Evolutionary conservation across 1,139 yeast species (phyloP).

Genomic region (Candida labiduridarum): DNA sequence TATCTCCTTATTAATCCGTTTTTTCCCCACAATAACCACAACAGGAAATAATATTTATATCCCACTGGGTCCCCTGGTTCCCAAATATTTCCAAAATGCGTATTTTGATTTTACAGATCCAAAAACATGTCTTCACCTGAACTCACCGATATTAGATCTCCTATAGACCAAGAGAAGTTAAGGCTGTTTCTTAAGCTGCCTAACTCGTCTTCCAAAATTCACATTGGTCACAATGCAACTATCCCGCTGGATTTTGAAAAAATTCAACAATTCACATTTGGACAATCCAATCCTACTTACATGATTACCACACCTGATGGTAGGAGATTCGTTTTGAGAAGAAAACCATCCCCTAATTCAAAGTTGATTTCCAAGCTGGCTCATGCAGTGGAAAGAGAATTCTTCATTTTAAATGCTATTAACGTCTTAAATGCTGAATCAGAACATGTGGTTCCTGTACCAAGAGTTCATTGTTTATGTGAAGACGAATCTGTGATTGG

Average conservation of each 20-base stretch:
- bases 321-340: conserved; percentile 52
- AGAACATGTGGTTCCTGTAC: conserved; percentile 47
- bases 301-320: conserved; percentile 46
- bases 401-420: conserved; percentile 53
- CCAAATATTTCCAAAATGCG: not conserved
- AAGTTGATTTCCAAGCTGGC: conserved; percentile 61
- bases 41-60: not conserved
- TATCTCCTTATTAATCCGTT: not conserved
- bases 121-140: conserved; percentile 16
- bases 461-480: conserved; percentile 48
- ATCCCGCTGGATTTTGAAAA: conserved; percentile 15
- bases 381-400: conserved; percentile 69
- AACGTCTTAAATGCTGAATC: conserved; percentile 30
- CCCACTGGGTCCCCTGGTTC: not conserved
- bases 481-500: conserved; percentile 55
- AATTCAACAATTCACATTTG: conserved; percentile 60
- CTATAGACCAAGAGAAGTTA: conserved; percentile 37
- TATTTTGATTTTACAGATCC: not conserved
- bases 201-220: conserved; percentile 8
- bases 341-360: conserved; percentile 61
- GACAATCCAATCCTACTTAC: conserved; percentile 71
- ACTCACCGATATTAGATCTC: conserved; percentile 36
- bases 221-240: conserved; percentile 21
- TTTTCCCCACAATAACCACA: not conserved
- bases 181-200: conserved; percentile 25